phyloP scores from a whole-genome alignment of 2,329 filamentous ascomycete genomes.

The Coleophoma crateriformis region DNA sequence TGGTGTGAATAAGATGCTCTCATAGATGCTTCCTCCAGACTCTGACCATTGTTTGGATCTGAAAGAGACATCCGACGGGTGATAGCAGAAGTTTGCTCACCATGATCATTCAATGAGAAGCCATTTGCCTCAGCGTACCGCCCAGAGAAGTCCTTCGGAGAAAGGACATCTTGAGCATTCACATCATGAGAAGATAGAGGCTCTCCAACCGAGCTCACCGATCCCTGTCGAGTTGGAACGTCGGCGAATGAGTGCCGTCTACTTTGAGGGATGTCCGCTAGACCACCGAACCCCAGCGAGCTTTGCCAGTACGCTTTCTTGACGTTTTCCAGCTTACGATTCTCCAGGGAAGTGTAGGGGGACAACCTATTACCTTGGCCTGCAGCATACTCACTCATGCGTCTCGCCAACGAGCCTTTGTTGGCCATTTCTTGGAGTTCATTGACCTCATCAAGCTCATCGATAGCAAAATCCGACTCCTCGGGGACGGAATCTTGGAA shows the following conservation, averaged over 20 bases:
- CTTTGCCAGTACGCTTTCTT: slow-evolving; percentile 69
- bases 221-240: slow-evolving; percentile 58
- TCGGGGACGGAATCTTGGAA: slow-evolving; percentile 55
- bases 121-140: slow-evolving; percentile 23
- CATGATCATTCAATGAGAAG: slow-evolving; percentile 26
- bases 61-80: slow-evolving; percentile 9
- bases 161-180: slow-evolving; percentile 19
- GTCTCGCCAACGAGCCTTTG: slow-evolving; percentile 22
- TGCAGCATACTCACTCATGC: slow-evolving; percentile 29
- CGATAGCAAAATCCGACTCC: slow-evolving; percentile 67
- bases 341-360: slow-evolving; percentile 42
- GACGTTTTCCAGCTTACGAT: slow-evolving; percentile 57
- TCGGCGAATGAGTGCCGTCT: slow-evolving; percentile 76
- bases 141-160: slow-evolving; percentile 20
- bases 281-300: slow-evolving; percentile 58
- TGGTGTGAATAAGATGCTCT: slow-evolving; percentile 14
- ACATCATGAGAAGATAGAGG: slow-evolving; percentile 31
- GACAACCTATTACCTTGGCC: slow-evolving; percentile 24
- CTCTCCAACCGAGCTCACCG: slow-evolving; percentile 57
- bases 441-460: slow-evolving; percentile 60
- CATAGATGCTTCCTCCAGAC: slow-evolving; percentile 8
- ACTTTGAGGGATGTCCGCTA: slow-evolving; percentile 63
- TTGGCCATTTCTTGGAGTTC: slow-evolving; percentile 34
- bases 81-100: slow-evolving; percentile 19
- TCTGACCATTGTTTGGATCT: slow-evolving; percentile 8